A percentile compares a stretch with the other conserved stretches of the same genome.
Conservation (phyloP, 768 basidiomycete genomes). For the Vishniacozyma victoriae region DNA sequence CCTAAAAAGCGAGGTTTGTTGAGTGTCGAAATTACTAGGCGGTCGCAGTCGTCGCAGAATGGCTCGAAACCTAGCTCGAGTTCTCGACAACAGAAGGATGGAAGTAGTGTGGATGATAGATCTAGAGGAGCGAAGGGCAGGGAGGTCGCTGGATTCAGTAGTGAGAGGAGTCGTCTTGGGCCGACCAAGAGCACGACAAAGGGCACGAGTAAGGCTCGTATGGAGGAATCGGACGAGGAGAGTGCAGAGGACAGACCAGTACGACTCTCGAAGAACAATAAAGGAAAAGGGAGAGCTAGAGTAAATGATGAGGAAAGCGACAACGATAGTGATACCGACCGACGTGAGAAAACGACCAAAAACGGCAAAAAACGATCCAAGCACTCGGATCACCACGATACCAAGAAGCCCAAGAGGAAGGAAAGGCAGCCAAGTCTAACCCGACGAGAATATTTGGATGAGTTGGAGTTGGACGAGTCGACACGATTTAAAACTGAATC, state of each 20-base stretch:
- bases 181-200: slow-evolving; percentile 9
- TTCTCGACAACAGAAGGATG: too few relatives aligned
- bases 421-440: background rate
- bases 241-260: background rate
- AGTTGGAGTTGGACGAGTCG: slow-evolving; percentile 40
- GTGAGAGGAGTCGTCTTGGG: too few relatives aligned
- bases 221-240: slow-evolving; percentile 7
- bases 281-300: background rate
- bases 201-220: slow-evolving; percentile 5
- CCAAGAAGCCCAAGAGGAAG: background rate
- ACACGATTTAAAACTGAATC: slow-evolving; percentile 31
- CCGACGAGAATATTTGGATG: slow-evolving; percentile 15
- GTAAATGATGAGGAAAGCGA: background rate
- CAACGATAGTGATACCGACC: background rate
- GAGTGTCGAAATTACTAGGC: too few relatives aligned
- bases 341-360: background rate
- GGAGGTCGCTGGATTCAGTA: too few relatives aligned
- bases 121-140: too few relatives aligned
- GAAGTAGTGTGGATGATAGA: too few relatives aligned
- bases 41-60: too few relatives aligned
- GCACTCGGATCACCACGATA: background rate
- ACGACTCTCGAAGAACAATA: background rate
- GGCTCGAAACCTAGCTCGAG: too few relatives aligned
- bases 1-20: too few relatives aligned
- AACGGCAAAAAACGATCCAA: background rate